Evolutionary conservation across 148 eudicot species (phyloP), one percentile per base, ranked within the genome.

Genomic region (Cornus suecica): DNA sequence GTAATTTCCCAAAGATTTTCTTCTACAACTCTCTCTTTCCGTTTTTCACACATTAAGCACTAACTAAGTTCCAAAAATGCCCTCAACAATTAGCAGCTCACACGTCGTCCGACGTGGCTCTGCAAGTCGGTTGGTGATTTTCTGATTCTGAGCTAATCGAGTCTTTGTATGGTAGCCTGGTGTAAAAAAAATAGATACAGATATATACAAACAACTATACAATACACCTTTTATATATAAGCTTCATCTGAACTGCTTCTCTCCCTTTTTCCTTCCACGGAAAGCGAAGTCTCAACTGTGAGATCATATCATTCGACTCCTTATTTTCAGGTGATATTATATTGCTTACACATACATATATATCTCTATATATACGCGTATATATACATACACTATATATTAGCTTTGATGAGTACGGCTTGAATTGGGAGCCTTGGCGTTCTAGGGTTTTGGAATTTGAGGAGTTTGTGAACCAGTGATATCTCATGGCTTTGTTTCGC

Each of bases 401-500:
- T 61, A n/a, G 26, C 45, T 26, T 16, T 56, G 24, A 56, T 54
- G 3, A 26, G 25, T 48, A 20, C 28, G 37, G 24, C 13, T 62
- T 69, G 56, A 15, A 32, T 28, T 63, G 69, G 41, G 34, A 29
- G 18, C 8, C 51, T 15, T 65, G 75, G 66, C 34, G 76, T 58
- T 58, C 67, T 41, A 42, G 77, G 76, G 68, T 72, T 73, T 62
- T 10, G 51, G 32, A 27, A 67, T 66, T 73, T 60, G 28, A 28
- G 68, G 37, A 25, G 24, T 41, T 18, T 34, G 28, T 32, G 15
- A 10, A 18, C 31, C 70, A 54, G 51, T 51, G 15, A 58, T 25
- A 28, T 16, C 18, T 4, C 3, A 90, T 90, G 93, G 86, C 94
- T 41, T 75, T 93, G 74, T 81, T 94, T 67, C 92, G 92, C 65